Conservation (phyloP, 352 stramenopile genomes). For the Thalassiosira sp. region DNA sequence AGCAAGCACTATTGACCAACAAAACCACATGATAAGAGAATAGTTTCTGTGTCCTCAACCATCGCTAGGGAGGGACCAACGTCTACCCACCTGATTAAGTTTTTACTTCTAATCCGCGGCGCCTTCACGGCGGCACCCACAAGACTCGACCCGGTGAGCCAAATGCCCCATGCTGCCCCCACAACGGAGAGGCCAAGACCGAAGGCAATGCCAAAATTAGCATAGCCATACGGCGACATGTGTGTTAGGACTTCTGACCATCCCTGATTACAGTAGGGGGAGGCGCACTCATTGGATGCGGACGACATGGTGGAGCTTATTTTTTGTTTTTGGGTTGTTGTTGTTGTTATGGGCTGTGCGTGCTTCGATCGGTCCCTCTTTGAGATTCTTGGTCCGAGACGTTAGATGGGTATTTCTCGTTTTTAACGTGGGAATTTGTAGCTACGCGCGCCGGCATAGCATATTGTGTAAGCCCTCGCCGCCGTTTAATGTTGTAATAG, state of each 20-base stretch:
- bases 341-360: not conserved
- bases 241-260: slow-evolving; percentile 94
- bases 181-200: slow-evolving; percentile 95
- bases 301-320: slow-evolving; percentile 42
- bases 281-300: slow-evolving; percentile 54
- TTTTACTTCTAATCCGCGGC: slow-evolving; percentile 98
- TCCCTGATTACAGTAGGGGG: slow-evolving; percentile 78
- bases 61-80: slow-evolving; percentile 32
- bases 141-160: slow-evolving; percentile 91
- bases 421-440: no score
- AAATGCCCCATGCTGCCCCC: slow-evolving; percentile 88
- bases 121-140: slow-evolving; percentile 97
- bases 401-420: no score
- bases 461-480: no score
- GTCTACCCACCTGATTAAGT: slow-evolving; percentile 90
- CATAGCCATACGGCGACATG: slow-evolving; percentile 98
- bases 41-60: no score
- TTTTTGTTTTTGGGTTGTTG: not conserved
- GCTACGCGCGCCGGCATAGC: no score
- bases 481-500: no score
- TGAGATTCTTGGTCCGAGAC: no score
- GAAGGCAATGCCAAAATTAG: slow-evolving; percentile 96
- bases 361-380: no score
- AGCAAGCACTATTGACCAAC: slow-evolving; percentile 27
- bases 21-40: not conserved